Percentiles rank a stretch among this genome's conserved stretches.
Evolutionary conservation across 2,329 filamentous ascomycete species (phyloP).

Genomic region (Penicillium sp.): DNA sequence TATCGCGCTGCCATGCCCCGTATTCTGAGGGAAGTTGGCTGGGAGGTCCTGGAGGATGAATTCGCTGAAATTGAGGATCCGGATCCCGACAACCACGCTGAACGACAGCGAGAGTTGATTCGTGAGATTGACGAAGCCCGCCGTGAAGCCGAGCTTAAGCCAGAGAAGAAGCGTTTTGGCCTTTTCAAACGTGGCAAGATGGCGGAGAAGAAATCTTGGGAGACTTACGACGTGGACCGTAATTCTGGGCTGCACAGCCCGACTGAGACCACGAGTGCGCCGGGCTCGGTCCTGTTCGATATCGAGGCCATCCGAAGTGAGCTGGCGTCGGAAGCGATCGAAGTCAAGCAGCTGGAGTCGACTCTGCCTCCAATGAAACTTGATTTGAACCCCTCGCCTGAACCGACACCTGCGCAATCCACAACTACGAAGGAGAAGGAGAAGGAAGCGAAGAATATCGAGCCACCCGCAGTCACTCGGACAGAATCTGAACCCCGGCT

Average conservation of each 20-base stretch:
- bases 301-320: constrained; percentile 90
- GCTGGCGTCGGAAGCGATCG: constrained; percentile 67
- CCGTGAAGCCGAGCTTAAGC: constrained; percentile 77
- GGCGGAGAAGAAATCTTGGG: constrained; percentile 81
- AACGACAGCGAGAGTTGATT: constrained; percentile 87
- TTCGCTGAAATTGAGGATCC: constrained; percentile 97
- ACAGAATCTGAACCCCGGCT: constrained; percentile 20
- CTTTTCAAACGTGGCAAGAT: constrained; percentile 77
- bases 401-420: constrained; percentile 18
- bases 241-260: constrained; percentile 29
- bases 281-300: constrained; percentile 74
- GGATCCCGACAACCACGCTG: constrained; percentile 86
- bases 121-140: constrained; percentile 95
- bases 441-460: constrained; percentile 31
- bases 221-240: constrained; percentile 75
- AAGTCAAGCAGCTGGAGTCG: constrained; percentile 78
- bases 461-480: constrained; percentile 15
- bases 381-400: constrained; percentile 46
- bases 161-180: constrained; percentile 67
- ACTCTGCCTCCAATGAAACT: constrained; percentile 90
- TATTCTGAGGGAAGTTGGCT: constrained; percentile 81
- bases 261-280: constrained; percentile 27
- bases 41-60: constrained; percentile 87
- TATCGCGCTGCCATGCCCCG: constrained; percentile 91
- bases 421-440: constrained; percentile 32